These are phyloP conservation scores for Macadamia tetraphylla DNA, from an alignment of 164 flowering plant genomes.

Conservation along the genomic window DNA sequence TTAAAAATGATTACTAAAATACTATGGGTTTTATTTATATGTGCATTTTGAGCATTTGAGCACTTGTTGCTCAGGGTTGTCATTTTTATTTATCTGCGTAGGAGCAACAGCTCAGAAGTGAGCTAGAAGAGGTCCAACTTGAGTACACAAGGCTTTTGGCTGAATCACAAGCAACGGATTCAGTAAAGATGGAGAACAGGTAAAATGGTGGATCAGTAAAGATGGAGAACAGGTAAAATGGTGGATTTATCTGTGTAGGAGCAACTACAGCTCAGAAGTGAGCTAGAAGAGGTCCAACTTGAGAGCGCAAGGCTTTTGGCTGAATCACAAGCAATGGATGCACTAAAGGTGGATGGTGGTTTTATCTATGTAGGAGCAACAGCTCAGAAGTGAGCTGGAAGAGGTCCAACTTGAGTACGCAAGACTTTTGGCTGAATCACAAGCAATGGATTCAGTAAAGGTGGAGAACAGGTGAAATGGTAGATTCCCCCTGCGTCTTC, in stretches of 20 bases:
- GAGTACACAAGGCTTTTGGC: slow-evolving; percentile 32
- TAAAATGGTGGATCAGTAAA: not conserved
- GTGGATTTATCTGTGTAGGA: too few species aligned
- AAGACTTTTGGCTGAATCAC: slow-evolving; percentile 27
- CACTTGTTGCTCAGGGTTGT: too few species aligned
- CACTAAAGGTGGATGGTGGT: too few species aligned
- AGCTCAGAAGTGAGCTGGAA: slow-evolving; percentile 34
- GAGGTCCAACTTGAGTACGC: slow-evolving; percentile 31
- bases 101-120: slow-evolving; percentile 35
- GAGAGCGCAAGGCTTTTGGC: too few species aligned
- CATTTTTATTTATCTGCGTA: slow-evolving; percentile 13
- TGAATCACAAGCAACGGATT: slow-evolving; percentile 22
- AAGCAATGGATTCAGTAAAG: slow-evolving; percentile 25
- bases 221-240: too few species aligned
- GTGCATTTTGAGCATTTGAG: too few species aligned
- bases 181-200: slow-evolving; percentile 31
- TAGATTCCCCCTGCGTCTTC: too few species aligned
- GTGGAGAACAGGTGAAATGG: slow-evolving; percentile 22
- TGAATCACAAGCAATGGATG: too few species aligned
- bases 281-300: too few species aligned
- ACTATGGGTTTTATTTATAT: too few species aligned
- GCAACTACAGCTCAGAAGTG: too few species aligned
- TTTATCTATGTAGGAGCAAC: slow-evolving; percentile 27
- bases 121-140: slow-evolving; percentile 29
- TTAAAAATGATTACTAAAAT: too few species aligned